Evolutionary conservation across 202 grass and related monocot genomes (phyloP).

Genomic region (Zizania palustris): DNA sequence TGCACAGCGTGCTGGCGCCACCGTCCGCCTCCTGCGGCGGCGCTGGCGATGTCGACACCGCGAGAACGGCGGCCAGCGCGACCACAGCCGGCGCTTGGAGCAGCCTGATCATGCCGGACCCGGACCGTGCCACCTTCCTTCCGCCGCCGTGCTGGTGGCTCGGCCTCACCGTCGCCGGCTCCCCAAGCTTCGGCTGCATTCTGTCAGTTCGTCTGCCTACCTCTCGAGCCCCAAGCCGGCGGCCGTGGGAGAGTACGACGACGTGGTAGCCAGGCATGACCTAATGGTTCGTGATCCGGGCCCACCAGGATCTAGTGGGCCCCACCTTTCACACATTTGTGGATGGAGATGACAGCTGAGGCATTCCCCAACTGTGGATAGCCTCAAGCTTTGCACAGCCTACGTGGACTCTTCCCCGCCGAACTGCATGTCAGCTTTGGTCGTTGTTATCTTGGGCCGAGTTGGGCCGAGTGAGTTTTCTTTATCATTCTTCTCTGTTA

Average conservation of each 20-base stretch:
- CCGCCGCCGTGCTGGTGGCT: no score
- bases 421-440: background rate
- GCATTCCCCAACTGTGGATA: background rate
- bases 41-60: constrained; percentile 43
- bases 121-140: background rate
- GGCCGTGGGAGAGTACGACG: background rate
- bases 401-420: constrained; percentile 43
- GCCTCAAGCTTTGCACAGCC: constrained; percentile 20
- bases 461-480: no score
- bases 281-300: background rate
- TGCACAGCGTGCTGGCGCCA: constrained; percentile 53
- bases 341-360: background rate
- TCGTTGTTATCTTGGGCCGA: no score
- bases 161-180: background rate
- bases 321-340: background rate
- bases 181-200: constrained; percentile 10
- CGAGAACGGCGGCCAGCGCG: constrained; percentile 47
- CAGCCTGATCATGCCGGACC: constrained; percentile 21
- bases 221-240: background rate
- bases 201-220: background rate
- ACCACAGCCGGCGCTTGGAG: constrained; percentile 55
- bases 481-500: no score
- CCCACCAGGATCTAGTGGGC: background rate
- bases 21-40: background rate
- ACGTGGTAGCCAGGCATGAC: background rate